Conservation (phyloP, 768 basidiomycete species). For the Termitomyces sp. region DNA sequence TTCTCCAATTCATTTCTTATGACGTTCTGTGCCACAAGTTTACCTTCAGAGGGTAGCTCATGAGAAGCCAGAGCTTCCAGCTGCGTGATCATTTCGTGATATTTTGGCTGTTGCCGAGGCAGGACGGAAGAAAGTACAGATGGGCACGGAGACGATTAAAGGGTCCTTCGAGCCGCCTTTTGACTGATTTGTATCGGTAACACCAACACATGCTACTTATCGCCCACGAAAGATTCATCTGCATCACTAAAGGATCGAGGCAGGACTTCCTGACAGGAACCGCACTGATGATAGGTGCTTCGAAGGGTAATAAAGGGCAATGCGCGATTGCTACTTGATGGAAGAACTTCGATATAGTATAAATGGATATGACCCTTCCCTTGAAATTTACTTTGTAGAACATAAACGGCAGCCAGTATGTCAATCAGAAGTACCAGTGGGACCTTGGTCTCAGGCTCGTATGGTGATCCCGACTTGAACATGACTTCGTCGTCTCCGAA, state of each 20-base stretch:
- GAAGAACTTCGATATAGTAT: neutral
- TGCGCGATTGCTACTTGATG: neutral
- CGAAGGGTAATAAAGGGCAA: neutral
- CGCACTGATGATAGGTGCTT: neutral
- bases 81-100: neutral
- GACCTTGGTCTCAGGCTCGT: neutral
- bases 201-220: neutral
- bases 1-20: conserved; percentile 1
- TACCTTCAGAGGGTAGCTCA: neutral
- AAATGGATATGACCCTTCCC: neutral
- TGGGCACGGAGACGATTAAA: neutral
- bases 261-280: neutral
- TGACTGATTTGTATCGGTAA: neutral
- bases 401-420: neutral
- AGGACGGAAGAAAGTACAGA: neutral
- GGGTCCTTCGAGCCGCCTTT: neutral
- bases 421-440: neutral
- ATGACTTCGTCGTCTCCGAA: neutral
- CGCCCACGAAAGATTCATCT: neutral
- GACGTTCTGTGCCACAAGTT: neutral
- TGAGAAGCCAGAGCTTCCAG: neutral
- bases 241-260: neutral
- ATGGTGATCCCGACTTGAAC: too few species aligned
- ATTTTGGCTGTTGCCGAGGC: neutral
- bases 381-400: neutral